These are phyloP conservation scores for Penicillium sp. DNA, from an alignment of 2,329 filamentous ascomycete species.

Conservation along the genomic window DNA sequence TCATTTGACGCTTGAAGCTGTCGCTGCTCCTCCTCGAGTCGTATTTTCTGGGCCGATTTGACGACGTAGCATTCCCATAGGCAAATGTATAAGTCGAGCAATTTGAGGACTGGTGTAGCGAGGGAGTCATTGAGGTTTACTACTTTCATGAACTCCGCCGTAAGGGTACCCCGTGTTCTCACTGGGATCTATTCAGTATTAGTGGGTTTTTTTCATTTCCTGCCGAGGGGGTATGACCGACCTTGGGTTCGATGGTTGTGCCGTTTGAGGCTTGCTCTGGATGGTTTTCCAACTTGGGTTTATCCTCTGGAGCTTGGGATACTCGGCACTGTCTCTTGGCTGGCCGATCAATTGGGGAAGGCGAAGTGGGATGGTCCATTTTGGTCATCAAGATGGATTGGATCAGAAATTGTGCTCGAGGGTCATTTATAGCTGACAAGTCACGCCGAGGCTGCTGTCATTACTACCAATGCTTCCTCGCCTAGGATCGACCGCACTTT, in stretches of 20 bases:
- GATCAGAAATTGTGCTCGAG: too few species aligned
- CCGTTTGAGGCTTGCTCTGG: too few species aligned
- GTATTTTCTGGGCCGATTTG: slow-evolving; percentile 2
- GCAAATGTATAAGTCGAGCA: slow-evolving; percentile 4
- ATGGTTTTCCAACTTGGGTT: too few species aligned
- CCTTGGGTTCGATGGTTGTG: too few species aligned
- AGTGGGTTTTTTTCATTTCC: too few species aligned
- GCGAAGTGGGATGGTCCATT: too few species aligned
- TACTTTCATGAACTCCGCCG: background rate
- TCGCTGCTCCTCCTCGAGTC: slow-evolving; percentile 2
- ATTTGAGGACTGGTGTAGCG: background rate
- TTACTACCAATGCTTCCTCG: background rate
- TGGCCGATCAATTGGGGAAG: too few species aligned
- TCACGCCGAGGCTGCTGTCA: background rate
- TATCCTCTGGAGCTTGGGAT: too few species aligned
- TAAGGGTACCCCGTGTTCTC: background rate
- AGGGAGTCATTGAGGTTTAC: background rate
- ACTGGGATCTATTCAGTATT: too few species aligned
- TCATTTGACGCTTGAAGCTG: slow-evolving; percentile 1
- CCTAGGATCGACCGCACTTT: background rate
- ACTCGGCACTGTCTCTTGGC: too few species aligned
- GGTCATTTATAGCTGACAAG: background rate
- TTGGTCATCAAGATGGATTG: too few species aligned
- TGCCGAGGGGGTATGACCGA: too few species aligned
- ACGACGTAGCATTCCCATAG: slow-evolving; percentile 1